Evolutionary conservation across 139 green algal species (phyloP), one percentile per base, ranked within the genome.

Genomic region (Chlamydomonas applanata): DNA sequence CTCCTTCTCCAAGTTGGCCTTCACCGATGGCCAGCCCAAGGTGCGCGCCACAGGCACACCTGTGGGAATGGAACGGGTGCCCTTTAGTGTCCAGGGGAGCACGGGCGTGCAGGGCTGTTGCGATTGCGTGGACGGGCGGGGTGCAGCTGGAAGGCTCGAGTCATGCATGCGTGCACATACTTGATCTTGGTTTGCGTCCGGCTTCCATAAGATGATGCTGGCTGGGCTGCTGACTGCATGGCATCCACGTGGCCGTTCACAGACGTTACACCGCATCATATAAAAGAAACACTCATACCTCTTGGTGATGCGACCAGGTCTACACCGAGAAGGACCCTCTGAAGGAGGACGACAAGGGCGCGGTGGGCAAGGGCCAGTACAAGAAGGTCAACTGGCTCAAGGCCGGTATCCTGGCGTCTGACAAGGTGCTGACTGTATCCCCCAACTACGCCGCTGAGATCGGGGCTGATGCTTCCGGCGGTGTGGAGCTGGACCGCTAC

Each of bases 331-430:
- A 71, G 71, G 74, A 79, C 17, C 57, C 52, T 32, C n/a, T 75
- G 53, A 69, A 67, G 16, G 57, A 72, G 40, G 56, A 72, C 57
- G 57, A 60, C 4, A 53, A 40, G 45, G 11, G 44, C 32, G 68
- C 60, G 67, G 72, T 73, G 17, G 77, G 77, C 46, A 76, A 76
- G 34, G 80, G 75, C 54, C 76, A 74, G 22, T 95, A 89, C 81
- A 74, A 76, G 27, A 99, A 99, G 90, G 73, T 97, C 83, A 99
- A 99, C 93, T 99, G 95, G 95, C 86, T 98, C 70, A 93, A 96
- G 84, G 92, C 86, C 7, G 96, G 89, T 40, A 95, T 98, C 85
- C 79, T 94, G 33, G 63, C 90, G 20, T 86, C 91, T 19, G 96
- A 99, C 85, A 96, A 94, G 81, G 71, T 90, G 69, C 80, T 99